Conservation (phyloP, 768 basidiomycete species). For the Naganishia vaughanmartiniae region DNA sequence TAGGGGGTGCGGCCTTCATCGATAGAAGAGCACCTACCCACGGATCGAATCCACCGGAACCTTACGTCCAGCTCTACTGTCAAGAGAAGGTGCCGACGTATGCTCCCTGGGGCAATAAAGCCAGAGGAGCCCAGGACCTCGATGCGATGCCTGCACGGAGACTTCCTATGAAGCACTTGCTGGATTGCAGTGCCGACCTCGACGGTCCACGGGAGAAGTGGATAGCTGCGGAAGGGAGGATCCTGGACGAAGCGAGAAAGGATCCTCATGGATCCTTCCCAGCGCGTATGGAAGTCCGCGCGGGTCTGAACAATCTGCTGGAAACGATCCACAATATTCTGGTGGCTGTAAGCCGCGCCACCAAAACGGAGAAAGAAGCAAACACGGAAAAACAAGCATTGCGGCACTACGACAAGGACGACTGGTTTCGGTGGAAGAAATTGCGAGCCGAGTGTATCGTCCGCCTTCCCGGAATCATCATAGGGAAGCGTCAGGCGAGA, state of each 20-base stretch:
- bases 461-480: not conserved
- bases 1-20: not conserved
- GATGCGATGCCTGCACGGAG: not conserved
- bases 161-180: not conserved
- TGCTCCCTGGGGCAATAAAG: not conserved
- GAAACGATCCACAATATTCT: not conserved
- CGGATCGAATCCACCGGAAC: not conserved
- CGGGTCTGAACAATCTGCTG: not conserved
- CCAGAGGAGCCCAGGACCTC: not conserved
- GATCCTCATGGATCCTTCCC: not conserved
- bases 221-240: not conserved
- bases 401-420: not conserved
- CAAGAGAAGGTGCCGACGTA: not conserved
- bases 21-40: not conserved
- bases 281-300: not conserved
- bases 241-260: not conserved
- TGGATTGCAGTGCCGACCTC: not conserved
- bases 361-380: not conserved
- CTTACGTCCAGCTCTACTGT: not conserved
- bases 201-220: not conserved
- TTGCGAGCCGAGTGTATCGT: not conserved
- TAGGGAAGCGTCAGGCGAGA: not conserved
- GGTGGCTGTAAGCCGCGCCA: not conserved
- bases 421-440: not conserved
- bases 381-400: too few species aligned